Evolutionary conservation across 495 filamentous ascomycete species (phyloP).

Genomic region (Aspergillus nanangensis): DNA sequence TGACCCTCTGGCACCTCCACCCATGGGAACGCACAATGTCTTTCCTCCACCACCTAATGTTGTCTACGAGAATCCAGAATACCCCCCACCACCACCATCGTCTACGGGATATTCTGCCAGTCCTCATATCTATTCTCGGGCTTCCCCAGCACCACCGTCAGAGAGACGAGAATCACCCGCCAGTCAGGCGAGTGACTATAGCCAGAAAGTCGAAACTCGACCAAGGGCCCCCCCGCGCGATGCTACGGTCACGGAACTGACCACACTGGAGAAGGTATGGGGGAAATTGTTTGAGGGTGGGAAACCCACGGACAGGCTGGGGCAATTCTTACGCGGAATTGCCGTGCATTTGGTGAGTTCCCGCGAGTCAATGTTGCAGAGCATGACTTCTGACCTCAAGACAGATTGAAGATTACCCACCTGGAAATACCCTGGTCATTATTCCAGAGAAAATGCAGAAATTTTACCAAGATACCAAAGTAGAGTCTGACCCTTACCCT

Average conservation of each 20-base stretch:
- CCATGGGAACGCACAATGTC: slow-evolving; percentile 13
- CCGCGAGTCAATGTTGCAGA: background rate
- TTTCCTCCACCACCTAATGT: slow-evolving; percentile 18
- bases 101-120: slow-evolving; percentile 21
- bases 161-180: slow-evolving; percentile 24
- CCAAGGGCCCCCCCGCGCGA: slow-evolving; percentile 41
- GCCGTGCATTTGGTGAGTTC: slow-evolving; percentile 70
- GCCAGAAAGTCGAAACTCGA: slow-evolving; percentile 26
- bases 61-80: slow-evolving; percentile 28
- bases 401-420: slow-evolving; percentile 74
- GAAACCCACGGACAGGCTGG: slow-evolving; percentile 61
- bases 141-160: slow-evolving; percentile 15
- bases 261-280: slow-evolving; percentile 69
- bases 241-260: slow-evolving; percentile 47
- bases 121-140: slow-evolving; percentile 20
- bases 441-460: slow-evolving; percentile 73
- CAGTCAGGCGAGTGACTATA: slow-evolving; percentile 33
- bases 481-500: slow-evolving; percentile 61
- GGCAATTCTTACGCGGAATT: slow-evolving; percentile 69
- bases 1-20: slow-evolving; percentile 26
- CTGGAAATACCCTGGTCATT: slow-evolving; percentile 72
- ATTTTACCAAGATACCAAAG: slow-evolving; percentile 65
- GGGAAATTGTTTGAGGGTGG: slow-evolving; percentile 70
- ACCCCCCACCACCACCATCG: slow-evolving; percentile 37
- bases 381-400: slow-evolving; percentile 16